phyloP scores from a whole-genome alignment of 75 land plant species.

The Selaginella tamariscina region DNA sequence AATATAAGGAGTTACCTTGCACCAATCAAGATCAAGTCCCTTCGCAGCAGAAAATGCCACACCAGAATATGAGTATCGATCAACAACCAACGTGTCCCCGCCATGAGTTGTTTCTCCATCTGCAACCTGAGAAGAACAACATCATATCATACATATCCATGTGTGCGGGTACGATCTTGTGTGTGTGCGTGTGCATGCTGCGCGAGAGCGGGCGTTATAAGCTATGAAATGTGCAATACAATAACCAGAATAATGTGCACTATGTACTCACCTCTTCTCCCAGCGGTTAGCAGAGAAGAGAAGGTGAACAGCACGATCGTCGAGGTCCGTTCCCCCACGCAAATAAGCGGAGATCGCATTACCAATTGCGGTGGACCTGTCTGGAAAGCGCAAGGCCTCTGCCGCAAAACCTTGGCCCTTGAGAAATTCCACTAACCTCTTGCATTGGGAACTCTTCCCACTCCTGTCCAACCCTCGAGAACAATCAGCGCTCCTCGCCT shows the following conservation, averaged over 20 bases:
- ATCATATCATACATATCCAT: background rate
- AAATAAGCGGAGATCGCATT: constrained; percentile 80
- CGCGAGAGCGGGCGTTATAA: too few species aligned
- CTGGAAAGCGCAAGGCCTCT: constrained; percentile 89
- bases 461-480: constrained; percentile 84
- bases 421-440: constrained; percentile 37
- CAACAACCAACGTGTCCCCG: constrained; percentile 70
- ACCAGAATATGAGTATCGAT: constrained; percentile 90
- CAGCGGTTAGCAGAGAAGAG: constrained; percentile 96
- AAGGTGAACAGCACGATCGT: constrained; percentile 78
- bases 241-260: too few species aligned
- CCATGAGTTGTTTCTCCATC: constrained; percentile 53
- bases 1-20: constrained; percentile 53
- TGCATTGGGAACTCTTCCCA: constrained; percentile 71
- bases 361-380: constrained; percentile 71
- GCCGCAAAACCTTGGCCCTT: constrained; percentile 38
- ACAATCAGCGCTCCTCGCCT: constrained; percentile 59
- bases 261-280: constrained; percentile 66
- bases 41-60: constrained; percentile 96
- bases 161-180: too few species aligned
- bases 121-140: constrained; percentile 32
- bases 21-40: constrained; percentile 83
- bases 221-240: too few species aligned
- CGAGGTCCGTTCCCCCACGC: constrained; percentile 44
- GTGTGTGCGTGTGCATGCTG: too few species aligned